Evolutionary conservation across 495 filamentous ascomycete species (phyloP).

Genomic region (Neurospora africana): DNA sequence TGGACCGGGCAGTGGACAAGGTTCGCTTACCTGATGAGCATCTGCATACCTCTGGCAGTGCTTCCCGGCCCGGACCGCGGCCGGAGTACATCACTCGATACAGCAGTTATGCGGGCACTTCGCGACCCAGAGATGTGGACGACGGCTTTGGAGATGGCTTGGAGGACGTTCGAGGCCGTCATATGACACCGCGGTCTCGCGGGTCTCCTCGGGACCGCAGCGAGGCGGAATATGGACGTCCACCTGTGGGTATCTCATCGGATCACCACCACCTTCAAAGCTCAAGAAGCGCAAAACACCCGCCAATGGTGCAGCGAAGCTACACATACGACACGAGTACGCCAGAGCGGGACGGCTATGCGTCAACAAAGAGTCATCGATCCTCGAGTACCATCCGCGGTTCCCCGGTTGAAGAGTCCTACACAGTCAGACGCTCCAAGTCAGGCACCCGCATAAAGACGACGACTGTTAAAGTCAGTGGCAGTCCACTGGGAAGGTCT

Average conservation of each 20-base stretch:
- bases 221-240: conserved; percentile 22
- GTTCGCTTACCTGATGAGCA: conserved; percentile 23
- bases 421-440: conserved; percentile 17
- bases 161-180: conserved; percentile 27
- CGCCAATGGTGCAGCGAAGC: conserved; percentile 20
- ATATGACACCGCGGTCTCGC: conserved; percentile 22
- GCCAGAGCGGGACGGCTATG: conserved; percentile 27
- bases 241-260: conserved; percentile 11
- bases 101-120: conserved; percentile 15
- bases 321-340: conserved; percentile 17
- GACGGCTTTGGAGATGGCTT: conserved; percentile 19
- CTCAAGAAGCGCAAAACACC: conserved; percentile 17
- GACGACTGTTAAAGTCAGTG: conserved; percentile 20
- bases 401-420: conserved; percentile 11
- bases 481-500: not conserved
- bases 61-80: conserved; percentile 15
- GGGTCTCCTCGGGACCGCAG: conserved; percentile 23
- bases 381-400: conserved; percentile 24
- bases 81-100: conserved; percentile 30
- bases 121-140: conserved; percentile 33
- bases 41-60: conserved; percentile 6
- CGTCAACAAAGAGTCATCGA: conserved; percentile 27
- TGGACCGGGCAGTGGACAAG: conserved; percentile 20
- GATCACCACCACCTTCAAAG: not conserved
- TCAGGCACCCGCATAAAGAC: conserved; percentile 22